Percentiles rank a stretch among this genome's conserved stretches.
phyloP scores from a whole-genome alignment of 257 asterid genomes.

The Anisodus acutangulus region DNA sequence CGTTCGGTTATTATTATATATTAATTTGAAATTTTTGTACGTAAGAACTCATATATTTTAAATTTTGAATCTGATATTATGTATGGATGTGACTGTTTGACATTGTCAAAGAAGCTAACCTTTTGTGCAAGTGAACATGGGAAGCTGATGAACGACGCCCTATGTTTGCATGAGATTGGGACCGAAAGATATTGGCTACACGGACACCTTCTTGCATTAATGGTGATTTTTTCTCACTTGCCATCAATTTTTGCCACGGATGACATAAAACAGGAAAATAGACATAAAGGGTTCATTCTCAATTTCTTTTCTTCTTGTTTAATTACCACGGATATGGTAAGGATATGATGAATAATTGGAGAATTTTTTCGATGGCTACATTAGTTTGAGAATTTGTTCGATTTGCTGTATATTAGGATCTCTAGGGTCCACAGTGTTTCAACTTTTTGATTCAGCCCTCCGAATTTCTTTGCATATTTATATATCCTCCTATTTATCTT shows the following conservation, averaged over 20 bases:
- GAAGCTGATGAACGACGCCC: slow-evolving; percentile 33
- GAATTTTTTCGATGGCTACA: neutral
- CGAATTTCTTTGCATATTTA: neutral
- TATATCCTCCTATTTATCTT: neutral
- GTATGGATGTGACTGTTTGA: neutral
- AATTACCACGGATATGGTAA: neutral
- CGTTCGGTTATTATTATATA: no score
- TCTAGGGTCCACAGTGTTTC: neutral
- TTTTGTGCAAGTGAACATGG: slow-evolving; percentile 42
- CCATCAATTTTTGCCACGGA: neutral
- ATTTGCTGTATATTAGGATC: slow-evolving; percentile 24
- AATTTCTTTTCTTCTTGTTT: neutral
- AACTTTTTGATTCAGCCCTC: neutral
- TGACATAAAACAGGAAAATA: neutral
- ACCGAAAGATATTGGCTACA: neutral
- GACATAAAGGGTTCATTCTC: neutral
- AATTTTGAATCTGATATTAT: neutral
- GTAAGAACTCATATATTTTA: neutral
- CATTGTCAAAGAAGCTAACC: slow-evolving; percentile 38
- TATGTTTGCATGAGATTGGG: slow-evolving; percentile 21
- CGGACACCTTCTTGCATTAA: slow-evolving; percentile 53
- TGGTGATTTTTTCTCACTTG: slow-evolving; percentile 42
- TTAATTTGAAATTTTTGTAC: no score
- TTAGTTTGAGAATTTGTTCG: neutral
- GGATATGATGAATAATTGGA: neutral